These are phyloP conservation scores for Pelargonium fulgidum DNA, from an alignment of 441 rosid genomes.

Conservation along the genomic window DNA sequence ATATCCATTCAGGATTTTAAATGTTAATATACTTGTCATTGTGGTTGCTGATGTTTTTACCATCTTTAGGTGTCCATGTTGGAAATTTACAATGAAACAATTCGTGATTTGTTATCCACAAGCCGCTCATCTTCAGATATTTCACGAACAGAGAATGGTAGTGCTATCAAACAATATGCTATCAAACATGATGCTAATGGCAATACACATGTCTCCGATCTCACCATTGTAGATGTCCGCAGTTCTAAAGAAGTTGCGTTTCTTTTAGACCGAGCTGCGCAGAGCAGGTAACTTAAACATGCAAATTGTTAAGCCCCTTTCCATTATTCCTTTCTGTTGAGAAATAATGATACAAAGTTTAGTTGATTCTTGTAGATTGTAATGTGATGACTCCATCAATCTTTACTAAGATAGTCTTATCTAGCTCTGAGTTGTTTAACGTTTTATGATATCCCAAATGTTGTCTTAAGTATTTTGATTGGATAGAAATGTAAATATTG, in stretches of 20 bases:
- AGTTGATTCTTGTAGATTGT: no score
- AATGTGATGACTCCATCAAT: no score
- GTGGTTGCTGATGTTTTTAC: background rate
- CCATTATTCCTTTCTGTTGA: slow-evolving; percentile 8
- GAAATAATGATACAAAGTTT: no score
- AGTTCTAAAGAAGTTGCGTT: slow-evolving; percentile 24
- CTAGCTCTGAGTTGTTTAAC: slow-evolving; percentile 6
- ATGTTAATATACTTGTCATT: background rate
- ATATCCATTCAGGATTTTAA: background rate
- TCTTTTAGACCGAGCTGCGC: slow-evolving; percentile 25
- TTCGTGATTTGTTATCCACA: slow-evolving; percentile 21
- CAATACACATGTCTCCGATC: slow-evolving; percentile 8
- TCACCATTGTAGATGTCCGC: slow-evolving; percentile 22
- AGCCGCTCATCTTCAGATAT: slow-evolving; percentile 11
- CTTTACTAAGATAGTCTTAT: no score
- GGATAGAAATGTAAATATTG: background rate
- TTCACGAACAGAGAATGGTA: slow-evolving; percentile 15
- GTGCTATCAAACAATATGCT: slow-evolving; percentile 18
- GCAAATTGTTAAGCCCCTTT: background rate
- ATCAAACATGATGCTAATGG: slow-evolving; percentile 28
- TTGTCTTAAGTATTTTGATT: background rate
- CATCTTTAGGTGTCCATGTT: slow-evolving; percentile 25
- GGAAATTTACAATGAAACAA: slow-evolving; percentile 18
- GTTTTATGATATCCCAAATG: background rate
- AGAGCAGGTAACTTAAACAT: slow-evolving; percentile 20